Evolutionary conservation across 805 yeast species (phyloP), one percentile per base, ranked within the genome.

Genomic region (Candida arabinofermentans): DNA sequence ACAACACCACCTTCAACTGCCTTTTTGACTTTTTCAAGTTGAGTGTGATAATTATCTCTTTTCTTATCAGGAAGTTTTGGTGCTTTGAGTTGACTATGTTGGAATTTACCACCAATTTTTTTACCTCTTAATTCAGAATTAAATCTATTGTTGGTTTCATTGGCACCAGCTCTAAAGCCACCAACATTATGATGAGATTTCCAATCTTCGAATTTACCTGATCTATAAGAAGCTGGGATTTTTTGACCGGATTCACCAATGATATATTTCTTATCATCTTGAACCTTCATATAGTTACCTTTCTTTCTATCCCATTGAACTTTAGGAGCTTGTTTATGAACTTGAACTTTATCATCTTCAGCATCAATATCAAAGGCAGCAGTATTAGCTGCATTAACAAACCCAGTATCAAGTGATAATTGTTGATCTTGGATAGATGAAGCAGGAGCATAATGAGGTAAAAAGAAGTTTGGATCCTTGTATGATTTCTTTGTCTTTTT

Each of bases 131-230:
- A 36, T 42, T 53, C 48, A 61, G 65, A 59, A 58, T 66, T 56
- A 43, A 62, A 62, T 23, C 64, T 54, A 23, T 65, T 58, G 29
- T 58, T 57, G 31, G 57, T 58, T 49, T 79, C 86, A 49, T 68
- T 58, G 0, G 83, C 68, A 10, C 86, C 89, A 21, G 73, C 77
- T 38, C 66, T 67, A 24, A 57, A 53, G 35, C 79, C 71, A 40
- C 72, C 71, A 34, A 79, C 57, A 50, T 74, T 77, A 61, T 88
- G 77, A 29, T 80, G 78, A 49, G 80, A 74, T 59, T 85, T 85
- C 99, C 99, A 93, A 33, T 82, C 83, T 41, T 90, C 98, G 57
- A 79, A 93, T 50, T 87, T 80, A 35, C 99, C 99, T 2, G 95
- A 81, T 58, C 86, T 75, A 67, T 81, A 88, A 12, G 93, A 75